Percentiles rank a stretch among this genome's conserved stretches.
These are phyloP conservation scores for Sutorius australiensis DNA, from an alignment of 768 basidiomycete genomes.

Conservation along the genomic window DNA sequence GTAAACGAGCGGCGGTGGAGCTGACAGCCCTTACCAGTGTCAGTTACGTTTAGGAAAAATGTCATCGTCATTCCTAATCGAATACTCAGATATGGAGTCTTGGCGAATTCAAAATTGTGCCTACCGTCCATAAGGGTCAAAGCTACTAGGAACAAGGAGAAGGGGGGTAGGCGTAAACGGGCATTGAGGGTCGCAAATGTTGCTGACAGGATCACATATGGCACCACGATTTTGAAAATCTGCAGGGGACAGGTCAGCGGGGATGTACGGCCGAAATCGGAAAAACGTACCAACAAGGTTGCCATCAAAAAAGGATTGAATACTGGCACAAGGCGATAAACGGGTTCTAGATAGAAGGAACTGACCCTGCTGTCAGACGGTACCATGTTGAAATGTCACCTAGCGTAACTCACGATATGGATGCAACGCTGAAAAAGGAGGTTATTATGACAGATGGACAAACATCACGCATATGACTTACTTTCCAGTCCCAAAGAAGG, in stretches of 20 bases:
- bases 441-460: background rate
- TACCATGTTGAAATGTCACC: background rate
- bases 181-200: slow-evolving; percentile 67
- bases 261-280: background rate
- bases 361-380: slow-evolving; percentile 28
- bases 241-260: slow-evolving; percentile 24
- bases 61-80: slow-evolving; percentile 70
- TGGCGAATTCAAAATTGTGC: slow-evolving; percentile 1
- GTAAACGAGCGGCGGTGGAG: background rate
- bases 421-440: slow-evolving; percentile 55
- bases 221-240: slow-evolving; percentile 80
- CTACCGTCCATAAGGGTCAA: slow-evolving; percentile 45
- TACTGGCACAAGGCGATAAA: slow-evolving; percentile 80
- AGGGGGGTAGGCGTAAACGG: slow-evolving; percentile 65
- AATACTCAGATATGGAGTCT: slow-evolving; percentile 2
- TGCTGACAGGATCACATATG: slow-evolving; percentile 73
- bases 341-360: slow-evolving; percentile 84
- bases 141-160: slow-evolving; percentile 76
- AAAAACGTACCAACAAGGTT: slow-evolving; percentile 50
- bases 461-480: slow-evolving; percentile 34
- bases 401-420: slow-evolving; percentile 60
- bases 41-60: slow-evolving; percentile 81
- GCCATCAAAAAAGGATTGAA: slow-evolving; percentile 87
- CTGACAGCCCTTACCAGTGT: slow-evolving; percentile 52
- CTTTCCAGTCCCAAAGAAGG: slow-evolving; percentile 85